Evolutionary conservation across 2,329 filamentous ascomycete genomes (phyloP).

Genomic region (Fusarium coffeatum): DNA sequence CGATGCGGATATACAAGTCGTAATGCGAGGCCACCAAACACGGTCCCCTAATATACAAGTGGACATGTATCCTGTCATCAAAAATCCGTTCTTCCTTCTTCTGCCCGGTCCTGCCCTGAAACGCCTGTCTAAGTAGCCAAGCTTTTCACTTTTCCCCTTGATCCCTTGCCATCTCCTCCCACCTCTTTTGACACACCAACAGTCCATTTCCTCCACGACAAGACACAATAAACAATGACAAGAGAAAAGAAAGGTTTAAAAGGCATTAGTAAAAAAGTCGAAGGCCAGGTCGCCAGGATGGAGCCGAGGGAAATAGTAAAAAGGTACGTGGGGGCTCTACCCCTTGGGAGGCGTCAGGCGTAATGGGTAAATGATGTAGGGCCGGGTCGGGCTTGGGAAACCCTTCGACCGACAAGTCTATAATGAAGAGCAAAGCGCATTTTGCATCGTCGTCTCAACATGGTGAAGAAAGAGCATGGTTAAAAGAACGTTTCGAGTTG

Average conservation of each 20-base stretch:
- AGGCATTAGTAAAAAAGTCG: constrained; percentile 43
- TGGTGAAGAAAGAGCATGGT: constrained; percentile 37
- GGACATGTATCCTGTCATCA: constrained; percentile 38
- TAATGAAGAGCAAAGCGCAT: constrained; percentile 42
- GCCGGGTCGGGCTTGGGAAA: constrained; percentile 27
- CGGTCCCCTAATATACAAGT: constrained; percentile 44
- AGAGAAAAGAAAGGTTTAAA: constrained; percentile 37
- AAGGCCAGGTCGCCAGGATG: constrained; percentile 47
- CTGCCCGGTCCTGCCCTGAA: constrained; percentile 12
- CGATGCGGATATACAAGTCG: constrained; percentile 32
- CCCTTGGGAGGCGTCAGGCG: constrained; percentile 43
- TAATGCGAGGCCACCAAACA: constrained; percentile 32
- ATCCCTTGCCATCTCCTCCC: constrained; percentile 34
- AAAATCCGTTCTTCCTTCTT: constrained; percentile 9
- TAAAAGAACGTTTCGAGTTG: constrained; percentile 44
- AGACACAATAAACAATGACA: constrained; percentile 40
- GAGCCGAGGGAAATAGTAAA: constrained; percentile 43
- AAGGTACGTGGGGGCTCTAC: constrained; percentile 43
- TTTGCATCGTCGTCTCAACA: constrained; percentile 37
- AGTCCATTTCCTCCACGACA: constrained; percentile 25
- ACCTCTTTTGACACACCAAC: constrained; percentile 39
- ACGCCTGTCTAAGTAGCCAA: constrained; percentile 39
- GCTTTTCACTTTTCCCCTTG: constrained; percentile 28
- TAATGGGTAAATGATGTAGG: constrained; percentile 34
- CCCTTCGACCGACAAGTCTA: constrained; percentile 46